These are phyloP conservation scores for Fusarium pseudocircinatum DNA, from an alignment of 2,329 filamentous ascomycete genomes.

Conservation along the genomic window DNA sequence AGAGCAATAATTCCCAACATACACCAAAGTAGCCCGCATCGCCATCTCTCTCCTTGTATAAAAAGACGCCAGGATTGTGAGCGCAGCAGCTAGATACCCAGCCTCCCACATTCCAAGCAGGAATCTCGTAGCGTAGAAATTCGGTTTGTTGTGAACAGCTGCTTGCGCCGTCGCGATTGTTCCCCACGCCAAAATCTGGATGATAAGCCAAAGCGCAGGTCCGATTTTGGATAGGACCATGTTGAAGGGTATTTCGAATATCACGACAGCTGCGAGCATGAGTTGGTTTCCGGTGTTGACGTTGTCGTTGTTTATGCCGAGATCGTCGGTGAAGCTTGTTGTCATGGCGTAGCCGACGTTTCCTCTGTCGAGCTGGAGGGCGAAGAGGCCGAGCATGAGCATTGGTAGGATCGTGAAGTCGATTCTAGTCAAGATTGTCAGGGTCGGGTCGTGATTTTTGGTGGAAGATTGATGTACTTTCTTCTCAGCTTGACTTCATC, in stretches of 20 bases:
- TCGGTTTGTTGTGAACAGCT: background rate
- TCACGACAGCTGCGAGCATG: background rate
- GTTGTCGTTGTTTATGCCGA: background rate
- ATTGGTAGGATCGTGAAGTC: background rate
- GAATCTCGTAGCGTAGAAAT: background rate
- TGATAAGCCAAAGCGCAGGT: background rate
- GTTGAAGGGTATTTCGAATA: constrained; percentile 8
- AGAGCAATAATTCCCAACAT: constrained; percentile 14
- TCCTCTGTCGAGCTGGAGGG: constrained; percentile 1
- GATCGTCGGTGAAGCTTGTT: constrained; percentile 4
- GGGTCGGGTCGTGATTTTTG: fast-evolving
- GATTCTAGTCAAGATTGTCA: background rate
- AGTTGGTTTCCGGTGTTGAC: constrained; percentile 15
- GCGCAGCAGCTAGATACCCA: background rate
- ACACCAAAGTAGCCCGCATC: background rate
- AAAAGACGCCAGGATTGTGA: background rate
- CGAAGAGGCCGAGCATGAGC: constrained; percentile 13
- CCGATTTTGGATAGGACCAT: background rate
- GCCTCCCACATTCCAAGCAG: constrained; percentile 3
- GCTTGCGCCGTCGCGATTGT: background rate
- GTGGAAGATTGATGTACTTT: fast-evolving
- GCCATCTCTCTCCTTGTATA: background rate
- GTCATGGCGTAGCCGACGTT: constrained; percentile 10
- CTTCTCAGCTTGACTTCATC: background rate
- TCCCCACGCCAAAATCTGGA: background rate